Conservation (phyloP, 257 asterid species). For the Galeopsis tetrahit region DNA sequence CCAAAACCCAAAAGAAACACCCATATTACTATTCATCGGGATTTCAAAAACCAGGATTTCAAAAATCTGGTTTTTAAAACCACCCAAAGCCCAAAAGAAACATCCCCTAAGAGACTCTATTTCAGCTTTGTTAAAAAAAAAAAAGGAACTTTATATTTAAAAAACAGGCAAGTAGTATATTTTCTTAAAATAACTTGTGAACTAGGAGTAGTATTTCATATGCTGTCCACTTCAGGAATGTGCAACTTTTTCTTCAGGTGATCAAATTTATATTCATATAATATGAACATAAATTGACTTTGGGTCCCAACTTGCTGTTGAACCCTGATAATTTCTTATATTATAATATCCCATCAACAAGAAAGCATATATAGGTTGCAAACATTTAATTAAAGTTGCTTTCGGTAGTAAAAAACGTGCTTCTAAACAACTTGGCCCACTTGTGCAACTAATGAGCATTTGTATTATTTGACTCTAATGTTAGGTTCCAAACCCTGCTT, state of each 20-base stretch:
- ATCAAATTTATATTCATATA: neutral
- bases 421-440: constrained; percentile 1
- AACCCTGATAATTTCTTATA: neutral
- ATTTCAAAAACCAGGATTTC: too few species aligned
- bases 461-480: neutral
- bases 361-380: neutral
- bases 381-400: neutral
- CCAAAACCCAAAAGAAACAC: too few species aligned
- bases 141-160: neutral
- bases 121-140: neutral
- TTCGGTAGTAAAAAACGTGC: neutral
- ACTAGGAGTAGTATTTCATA: neutral
- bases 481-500: neutral
- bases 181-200: too few species aligned
- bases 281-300: neutral
- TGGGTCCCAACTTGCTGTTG: neutral
- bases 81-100: too few species aligned
- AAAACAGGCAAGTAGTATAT: neutral
- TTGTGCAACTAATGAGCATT: neutral
- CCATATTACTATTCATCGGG: too few species aligned
- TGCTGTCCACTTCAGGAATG: constrained; percentile 24
- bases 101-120: too few species aligned
- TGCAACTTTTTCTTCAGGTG: constrained; percentile 6
- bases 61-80: too few species aligned
- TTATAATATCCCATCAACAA: neutral